These are phyloP conservation scores for Chytridiales sp. DNA, from an alignment of 371 early-diverging fungal genomes.

Conservation along the genomic window DNA sequence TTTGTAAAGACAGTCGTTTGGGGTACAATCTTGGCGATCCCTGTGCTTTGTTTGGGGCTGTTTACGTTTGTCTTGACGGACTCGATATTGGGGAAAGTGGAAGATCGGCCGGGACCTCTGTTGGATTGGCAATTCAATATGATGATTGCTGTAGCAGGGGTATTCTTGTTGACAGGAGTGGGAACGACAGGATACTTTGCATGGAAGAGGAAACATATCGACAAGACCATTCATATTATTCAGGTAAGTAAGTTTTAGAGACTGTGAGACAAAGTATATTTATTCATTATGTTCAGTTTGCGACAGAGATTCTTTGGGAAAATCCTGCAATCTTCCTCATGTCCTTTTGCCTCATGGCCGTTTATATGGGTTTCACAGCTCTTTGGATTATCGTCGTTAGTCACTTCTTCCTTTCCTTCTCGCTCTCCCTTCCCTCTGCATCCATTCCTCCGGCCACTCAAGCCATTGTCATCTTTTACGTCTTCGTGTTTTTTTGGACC, in stretches of 20 bases:
- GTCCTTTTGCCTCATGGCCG: conserved; percentile 54
- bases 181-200: conserved; percentile 43
- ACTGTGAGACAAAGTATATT: neutral
- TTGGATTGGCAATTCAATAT: conserved; percentile 57
- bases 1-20: conserved; percentile 54
- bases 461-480: conserved; percentile 49
- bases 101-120: conserved; percentile 34
- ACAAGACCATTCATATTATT: conserved; percentile 60
- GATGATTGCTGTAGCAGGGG: conserved; percentile 56
- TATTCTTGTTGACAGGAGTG: conserved; percentile 54
- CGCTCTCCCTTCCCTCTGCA: neutral
- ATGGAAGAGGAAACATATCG: conserved; percentile 45
- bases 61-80: conserved; percentile 41
- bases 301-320: conserved; percentile 68
- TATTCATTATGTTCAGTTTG: conserved; percentile 47
- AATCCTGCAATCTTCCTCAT: conserved; percentile 69
- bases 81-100: conserved; percentile 33
- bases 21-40: conserved; percentile 59
- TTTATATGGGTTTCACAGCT: conserved; percentile 59
- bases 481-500: conserved; percentile 76
- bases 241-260: conserved; percentile 40
- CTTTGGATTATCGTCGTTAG: conserved; percentile 69
- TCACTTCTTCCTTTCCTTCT: conserved; percentile 56
- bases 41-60: conserved; percentile 49
- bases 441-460: conserved; percentile 12